Percentiles rank a stretch among this genome's conserved stretches.
Conservation (phyloP, 805 yeast genomes). For the Komagataella populi region DNA sequence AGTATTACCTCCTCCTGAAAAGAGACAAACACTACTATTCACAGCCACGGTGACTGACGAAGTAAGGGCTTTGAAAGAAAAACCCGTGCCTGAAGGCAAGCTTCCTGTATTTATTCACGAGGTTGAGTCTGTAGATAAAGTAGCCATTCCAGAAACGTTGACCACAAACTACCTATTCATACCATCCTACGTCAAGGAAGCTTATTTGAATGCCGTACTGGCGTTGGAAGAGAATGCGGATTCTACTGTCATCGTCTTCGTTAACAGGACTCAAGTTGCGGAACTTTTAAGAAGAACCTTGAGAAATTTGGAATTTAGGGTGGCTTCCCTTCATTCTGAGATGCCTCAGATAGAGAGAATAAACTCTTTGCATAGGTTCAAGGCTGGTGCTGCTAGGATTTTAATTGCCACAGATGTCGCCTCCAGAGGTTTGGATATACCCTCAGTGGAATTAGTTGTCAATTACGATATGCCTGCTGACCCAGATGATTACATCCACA, state of each 20-base stretch:
- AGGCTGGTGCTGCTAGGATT: slow-evolving; percentile 89
- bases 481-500: slow-evolving; percentile 71
- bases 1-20: slow-evolving; percentile 53
- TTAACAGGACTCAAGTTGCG: slow-evolving; percentile 81
- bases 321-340: slow-evolving; percentile 86
- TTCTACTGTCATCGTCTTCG: slow-evolving; percentile 74
- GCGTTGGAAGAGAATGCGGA: slow-evolving; percentile 48
- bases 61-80: slow-evolving; percentile 65
- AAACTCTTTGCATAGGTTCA: slow-evolving; percentile 81
- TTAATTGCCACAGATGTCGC: slow-evolving; percentile 91
- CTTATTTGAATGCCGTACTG: slow-evolving; percentile 62
- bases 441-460: slow-evolving; percentile 63
- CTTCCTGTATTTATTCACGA: slow-evolving; percentile 59
- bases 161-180: slow-evolving; percentile 54
- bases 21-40: slow-evolving; percentile 80
- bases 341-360: slow-evolving; percentile 90
- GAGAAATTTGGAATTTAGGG: slow-evolving; percentile 59
- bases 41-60: slow-evolving; percentile 96
- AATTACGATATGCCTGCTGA: slow-evolving; percentile 77
- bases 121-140: slow-evolving; percentile 56
- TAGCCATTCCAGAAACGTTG: slow-evolving; percentile 71
- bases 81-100: slow-evolving; percentile 39
- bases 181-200: slow-evolving; percentile 84
- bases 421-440: slow-evolving; percentile 82
- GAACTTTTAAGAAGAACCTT: slow-evolving; percentile 74